These are phyloP conservation scores for Cladophialophora bantiana DNA, from an alignment of 2,329 filamentous ascomycete genomes.

Conservation along the genomic window DNA sequence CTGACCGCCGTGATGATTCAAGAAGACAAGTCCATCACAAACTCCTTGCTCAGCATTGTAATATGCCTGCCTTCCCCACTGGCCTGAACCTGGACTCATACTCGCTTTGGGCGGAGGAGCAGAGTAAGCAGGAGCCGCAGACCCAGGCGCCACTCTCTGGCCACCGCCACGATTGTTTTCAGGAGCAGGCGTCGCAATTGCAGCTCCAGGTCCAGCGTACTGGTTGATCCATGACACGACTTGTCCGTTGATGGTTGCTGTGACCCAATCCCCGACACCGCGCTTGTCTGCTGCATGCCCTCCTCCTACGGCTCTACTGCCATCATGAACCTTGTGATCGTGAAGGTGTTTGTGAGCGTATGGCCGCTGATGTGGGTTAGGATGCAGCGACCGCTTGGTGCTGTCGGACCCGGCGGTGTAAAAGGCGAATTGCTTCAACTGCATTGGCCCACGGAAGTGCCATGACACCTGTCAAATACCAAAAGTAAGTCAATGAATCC, in stretches of 20 bases:
- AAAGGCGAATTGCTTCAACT: slow-evolving; percentile 71
- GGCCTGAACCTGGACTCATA: slow-evolving; percentile 34
- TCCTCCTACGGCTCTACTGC: slow-evolving; percentile 43
- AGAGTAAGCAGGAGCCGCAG: slow-evolving; percentile 49
- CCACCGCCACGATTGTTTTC: slow-evolving; percentile 7
- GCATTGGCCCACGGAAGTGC: slow-evolving; percentile 74
- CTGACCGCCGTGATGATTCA: slow-evolving; percentile 64
- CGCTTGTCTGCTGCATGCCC: slow-evolving; percentile 49
- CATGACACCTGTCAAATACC: slow-evolving; percentile 65
- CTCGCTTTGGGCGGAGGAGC: slow-evolving; percentile 20
- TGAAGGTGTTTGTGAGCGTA: slow-evolving; percentile 63
- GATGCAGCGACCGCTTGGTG: slow-evolving; percentile 49
- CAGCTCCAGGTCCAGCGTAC: slow-evolving; percentile 46
- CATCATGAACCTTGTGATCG: slow-evolving; percentile 50
- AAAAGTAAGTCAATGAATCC: slow-evolving; percentile 1
- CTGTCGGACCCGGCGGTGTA: slow-evolving; percentile 62
- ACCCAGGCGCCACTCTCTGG: slow-evolving; percentile 3
- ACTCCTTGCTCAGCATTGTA: slow-evolving; percentile 54
- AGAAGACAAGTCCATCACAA: slow-evolving; percentile 63
- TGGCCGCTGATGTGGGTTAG: slow-evolving; percentile 43
- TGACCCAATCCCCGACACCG: slow-evolving; percentile 58
- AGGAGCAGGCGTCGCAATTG: slow-evolving; percentile 15
- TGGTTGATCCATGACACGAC: slow-evolving; percentile 66
- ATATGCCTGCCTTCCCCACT: slow-evolving; percentile 57
- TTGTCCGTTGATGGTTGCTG: slow-evolving; percentile 65